Evolutionary conservation across 495 filamentous ascomycete species (phyloP).

Genomic region (Penicillium bialowiezense): DNA sequence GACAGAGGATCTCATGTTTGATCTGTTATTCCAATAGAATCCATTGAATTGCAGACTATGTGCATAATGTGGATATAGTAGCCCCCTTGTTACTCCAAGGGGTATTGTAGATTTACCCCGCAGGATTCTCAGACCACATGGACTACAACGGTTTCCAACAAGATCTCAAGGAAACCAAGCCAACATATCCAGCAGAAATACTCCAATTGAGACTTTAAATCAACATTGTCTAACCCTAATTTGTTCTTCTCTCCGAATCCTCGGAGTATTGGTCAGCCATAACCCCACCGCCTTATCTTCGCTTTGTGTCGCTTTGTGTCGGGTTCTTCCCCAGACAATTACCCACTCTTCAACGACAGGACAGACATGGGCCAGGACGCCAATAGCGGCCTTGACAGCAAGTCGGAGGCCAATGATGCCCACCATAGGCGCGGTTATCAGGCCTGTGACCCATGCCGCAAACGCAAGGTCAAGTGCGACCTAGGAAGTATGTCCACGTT

Average conservation of each 20-base stretch:
- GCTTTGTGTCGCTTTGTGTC: constrained; percentile 45
- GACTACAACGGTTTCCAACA: background rate
- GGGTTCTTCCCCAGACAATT: constrained; percentile 29
- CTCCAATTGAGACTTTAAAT: background rate
- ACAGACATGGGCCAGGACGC: constrained; percentile 26
- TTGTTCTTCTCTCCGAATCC: constrained; percentile 3
- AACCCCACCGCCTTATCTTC: constrained; percentile 41
- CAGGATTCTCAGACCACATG: constrained; percentile 7
- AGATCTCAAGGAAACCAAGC: no score
- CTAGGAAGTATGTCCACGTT: constrained; percentile 59
- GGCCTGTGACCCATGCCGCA: constrained; percentile 87
- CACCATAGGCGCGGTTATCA: constrained; percentile 77
- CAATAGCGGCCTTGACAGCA: constrained; percentile 22
- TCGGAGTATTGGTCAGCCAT: constrained; percentile 22
- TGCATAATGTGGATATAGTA: background rate
- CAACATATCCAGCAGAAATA: background rate
- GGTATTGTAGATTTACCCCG: constrained; percentile 1
- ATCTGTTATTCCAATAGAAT: background rate
- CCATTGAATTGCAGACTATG: background rate
- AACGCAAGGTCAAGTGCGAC: constrained; percentile 91
- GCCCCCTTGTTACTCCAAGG: background rate
- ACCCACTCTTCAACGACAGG: constrained; percentile 17
- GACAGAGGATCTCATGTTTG: background rate
- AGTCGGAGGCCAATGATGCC: constrained; percentile 31
- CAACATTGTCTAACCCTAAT: no score